phyloP scores from a whole-genome alignment of 768 basidiomycete species.

The Cubamyces lactineus region DNA sequence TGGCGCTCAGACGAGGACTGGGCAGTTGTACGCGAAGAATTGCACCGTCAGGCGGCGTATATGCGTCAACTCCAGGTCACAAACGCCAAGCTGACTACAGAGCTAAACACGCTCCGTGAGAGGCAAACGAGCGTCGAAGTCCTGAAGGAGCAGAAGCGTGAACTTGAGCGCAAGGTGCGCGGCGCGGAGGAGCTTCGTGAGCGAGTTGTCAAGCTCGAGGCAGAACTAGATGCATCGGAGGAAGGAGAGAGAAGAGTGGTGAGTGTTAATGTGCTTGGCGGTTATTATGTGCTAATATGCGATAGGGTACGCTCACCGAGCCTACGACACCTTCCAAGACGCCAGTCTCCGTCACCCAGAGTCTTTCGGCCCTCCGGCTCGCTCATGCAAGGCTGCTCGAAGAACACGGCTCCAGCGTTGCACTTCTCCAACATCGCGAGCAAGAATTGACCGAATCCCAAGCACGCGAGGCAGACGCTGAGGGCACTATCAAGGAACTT shows the following conservation, averaged over 20 bases:
- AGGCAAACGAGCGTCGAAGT: conserved; percentile 67
- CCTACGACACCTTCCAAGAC: conserved; percentile 46
- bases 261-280: conserved; percentile 17
- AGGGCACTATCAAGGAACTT: conserved; percentile 35
- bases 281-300: not conserved
- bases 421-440: conserved; percentile 57
- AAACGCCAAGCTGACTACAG: conserved; percentile 58
- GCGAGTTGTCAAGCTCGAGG: conserved; percentile 59
- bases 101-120: conserved; percentile 57
- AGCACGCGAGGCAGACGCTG: conserved; percentile 31
- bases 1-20: conserved; percentile 56
- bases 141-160: conserved; percentile 72
- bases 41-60: conserved; percentile 67
- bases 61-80: conserved; percentile 59
- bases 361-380: conserved; percentile 61
- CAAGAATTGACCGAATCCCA: conserved; percentile 50
- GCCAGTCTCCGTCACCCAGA: conserved; percentile 59
- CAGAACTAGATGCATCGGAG: conserved; percentile 64
- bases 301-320: conserved; percentile 43
- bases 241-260: conserved; percentile 63
- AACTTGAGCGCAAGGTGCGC: conserved; percentile 55
- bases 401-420: conserved; percentile 61
- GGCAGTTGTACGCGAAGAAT: conserved; percentile 66
- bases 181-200: conserved; percentile 58
- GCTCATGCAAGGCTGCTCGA: conserved; percentile 66